Conservation (phyloP, 495 filamentous ascomycete species). For the Hamigera avellanea region DNA sequence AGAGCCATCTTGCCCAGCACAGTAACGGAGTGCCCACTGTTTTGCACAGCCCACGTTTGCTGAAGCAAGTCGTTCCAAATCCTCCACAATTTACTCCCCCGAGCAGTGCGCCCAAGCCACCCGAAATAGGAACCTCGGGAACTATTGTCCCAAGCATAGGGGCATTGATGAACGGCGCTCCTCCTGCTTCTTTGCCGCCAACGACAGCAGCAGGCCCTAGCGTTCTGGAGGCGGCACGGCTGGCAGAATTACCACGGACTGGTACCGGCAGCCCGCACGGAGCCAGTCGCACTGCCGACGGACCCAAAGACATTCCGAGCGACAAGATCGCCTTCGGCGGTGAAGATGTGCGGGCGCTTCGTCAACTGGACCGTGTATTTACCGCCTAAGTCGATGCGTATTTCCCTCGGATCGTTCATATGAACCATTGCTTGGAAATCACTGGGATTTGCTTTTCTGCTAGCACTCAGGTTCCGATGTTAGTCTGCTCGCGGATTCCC, state of each 20-base stretch:
- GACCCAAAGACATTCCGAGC: constrained; percentile 50
- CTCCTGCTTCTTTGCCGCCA: constrained; percentile 28
- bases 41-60: constrained; percentile 17
- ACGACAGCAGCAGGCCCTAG: constrained; percentile 15
- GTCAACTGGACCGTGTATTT: constrained; percentile 48
- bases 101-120: constrained; percentile 13
- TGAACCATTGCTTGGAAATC: no score
- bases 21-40: constrained; percentile 11
- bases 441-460: no score
- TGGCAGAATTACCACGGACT: not conserved
- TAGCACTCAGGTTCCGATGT: no score
- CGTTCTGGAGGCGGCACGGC: constrained; percentile 11
- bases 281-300: constrained; percentile 26
- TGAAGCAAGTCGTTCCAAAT: constrained; percentile 21
- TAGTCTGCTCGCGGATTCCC: constrained; percentile 8
- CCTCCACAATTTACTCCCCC: constrained; percentile 11
- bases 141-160: constrained; percentile 40
- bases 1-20: constrained; percentile 15
- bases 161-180: constrained; percentile 38
- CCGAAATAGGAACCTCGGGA: no score
- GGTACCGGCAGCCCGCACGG: constrained; percentile 2
- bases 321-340: constrained; percentile 50
- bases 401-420: no score
- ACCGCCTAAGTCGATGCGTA: constrained; percentile 18
- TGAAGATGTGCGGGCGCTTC: constrained; percentile 55